A percentile compares a stretch with the other conserved stretches of the same genome.
These are phyloP conservation scores for Lentinula aciculospora DNA, from an alignment of 768 basidiomycete genomes.

Conservation along the genomic window DNA sequence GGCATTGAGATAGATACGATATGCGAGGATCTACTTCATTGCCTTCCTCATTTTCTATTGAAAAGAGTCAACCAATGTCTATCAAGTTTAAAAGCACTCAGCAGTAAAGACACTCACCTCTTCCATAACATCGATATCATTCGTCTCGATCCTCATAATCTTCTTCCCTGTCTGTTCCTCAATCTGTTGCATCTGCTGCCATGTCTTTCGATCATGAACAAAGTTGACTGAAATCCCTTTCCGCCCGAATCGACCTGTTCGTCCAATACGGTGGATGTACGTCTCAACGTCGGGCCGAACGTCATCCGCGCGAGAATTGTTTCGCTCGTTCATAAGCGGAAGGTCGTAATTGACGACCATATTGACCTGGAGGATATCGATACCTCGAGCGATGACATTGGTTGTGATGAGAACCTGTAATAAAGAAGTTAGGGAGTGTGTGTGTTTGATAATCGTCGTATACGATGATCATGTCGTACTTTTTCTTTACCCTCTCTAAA, in stretches of 20 bases:
- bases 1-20: not conserved
- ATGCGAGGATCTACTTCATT: slow-evolving; percentile 42
- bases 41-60: slow-evolving; percentile 79
- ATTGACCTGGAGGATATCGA: slow-evolving; percentile 98
- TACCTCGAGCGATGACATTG: slow-evolving; percentile 96
- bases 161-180: slow-evolving; percentile 70
- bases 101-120: slow-evolving; percentile 46
- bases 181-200: slow-evolving; percentile 86
- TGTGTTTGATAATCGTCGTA: too few species aligned
- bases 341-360: slow-evolving; percentile 99
- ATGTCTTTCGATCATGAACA: slow-evolving; percentile 86
- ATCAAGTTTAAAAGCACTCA: not conserved
- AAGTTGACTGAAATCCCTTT: slow-evolving; percentile 98
- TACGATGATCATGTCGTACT: slow-evolving; percentile 32
- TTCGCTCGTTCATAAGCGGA: slow-evolving; percentile 76
- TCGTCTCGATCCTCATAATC: slow-evolving; percentile 84
- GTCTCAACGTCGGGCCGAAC: slow-evolving; percentile 87
- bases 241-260: slow-evolving; percentile 96
- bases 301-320: slow-evolving; percentile 36
- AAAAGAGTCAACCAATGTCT: slow-evolving; percentile 3
- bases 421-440: too few species aligned
- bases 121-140: slow-evolving; percentile 92
- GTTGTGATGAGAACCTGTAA: slow-evolving; percentile 82
- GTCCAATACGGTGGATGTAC: slow-evolving; percentile 96
- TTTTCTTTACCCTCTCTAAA: slow-evolving; percentile 97